Conservation (phyloP, 2,329 filamentous ascomycete genomes). For the Trichoderma koningii region DNA sequence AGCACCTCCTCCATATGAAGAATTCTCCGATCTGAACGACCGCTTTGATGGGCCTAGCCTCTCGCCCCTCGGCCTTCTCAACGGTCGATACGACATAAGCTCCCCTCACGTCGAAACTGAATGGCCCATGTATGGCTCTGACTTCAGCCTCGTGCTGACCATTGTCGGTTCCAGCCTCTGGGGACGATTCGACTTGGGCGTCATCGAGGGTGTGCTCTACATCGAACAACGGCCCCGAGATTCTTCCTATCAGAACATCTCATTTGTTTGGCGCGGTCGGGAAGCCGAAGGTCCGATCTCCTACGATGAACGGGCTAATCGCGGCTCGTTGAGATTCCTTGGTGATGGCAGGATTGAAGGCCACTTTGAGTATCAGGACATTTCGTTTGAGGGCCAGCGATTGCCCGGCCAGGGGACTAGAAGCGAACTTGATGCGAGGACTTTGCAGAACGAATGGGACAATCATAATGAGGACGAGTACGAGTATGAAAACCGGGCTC, state of each 20-base stretch:
- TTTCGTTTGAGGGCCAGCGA: conserved; percentile 37
- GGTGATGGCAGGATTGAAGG: conserved; percentile 43
- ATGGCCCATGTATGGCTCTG: conserved; percentile 34
- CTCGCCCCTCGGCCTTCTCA: conserved; percentile 43
- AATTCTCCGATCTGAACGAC: conserved; percentile 17
- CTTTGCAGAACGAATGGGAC: conserved; percentile 37
- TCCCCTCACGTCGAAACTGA: conserved; percentile 34
- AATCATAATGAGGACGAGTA: conserved; percentile 37
- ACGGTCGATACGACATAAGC: conserved; percentile 48
- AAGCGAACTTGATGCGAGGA: conserved; percentile 35
- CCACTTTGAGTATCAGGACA: conserved; percentile 32
- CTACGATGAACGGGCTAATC: conserved; percentile 33
- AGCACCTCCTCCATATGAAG: conserved; percentile 31
- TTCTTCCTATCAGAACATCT: conserved; percentile 35
- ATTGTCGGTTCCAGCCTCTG: conserved; percentile 46
- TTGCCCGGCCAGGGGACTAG: conserved; percentile 35
- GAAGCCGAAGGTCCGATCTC: conserved; percentile 37
- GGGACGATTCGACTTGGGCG: conserved; percentile 49
- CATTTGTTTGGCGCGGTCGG: conserved; percentile 43
- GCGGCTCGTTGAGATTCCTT: conserved; percentile 42
- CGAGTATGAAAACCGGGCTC: conserved; percentile 33
- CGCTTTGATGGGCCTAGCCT: conserved; percentile 26
- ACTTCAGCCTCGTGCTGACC: conserved; percentile 43
- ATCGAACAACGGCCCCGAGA: conserved; percentile 41
- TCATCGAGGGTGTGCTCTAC: conserved; percentile 47